These are phyloP conservation scores for Rhizophora apiculata DNA, from an alignment of 345 rosid species.

Conservation along the genomic window DNA sequence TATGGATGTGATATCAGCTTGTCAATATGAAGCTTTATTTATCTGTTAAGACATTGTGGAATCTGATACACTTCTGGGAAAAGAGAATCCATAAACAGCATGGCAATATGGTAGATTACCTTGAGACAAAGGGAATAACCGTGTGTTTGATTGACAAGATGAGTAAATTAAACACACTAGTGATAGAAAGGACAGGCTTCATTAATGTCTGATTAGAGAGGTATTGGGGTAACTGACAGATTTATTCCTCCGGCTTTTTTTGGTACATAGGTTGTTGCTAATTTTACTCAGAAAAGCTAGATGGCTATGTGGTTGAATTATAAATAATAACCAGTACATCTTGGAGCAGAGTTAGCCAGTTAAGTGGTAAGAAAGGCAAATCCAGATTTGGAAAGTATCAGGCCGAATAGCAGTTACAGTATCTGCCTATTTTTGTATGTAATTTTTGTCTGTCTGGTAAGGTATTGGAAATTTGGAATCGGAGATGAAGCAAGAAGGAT, in stretches of 20 bases:
- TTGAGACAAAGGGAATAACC: neutral
- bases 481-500: too few relatives aligned
- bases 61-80: neutral
- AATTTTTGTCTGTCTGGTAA: too few relatives aligned
- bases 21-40: neutral
- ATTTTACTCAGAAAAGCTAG: neutral
- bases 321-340: too few relatives aligned
- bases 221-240: neutral
- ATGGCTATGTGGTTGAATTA: neutral
- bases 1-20: neutral
- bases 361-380: too few relatives aligned
- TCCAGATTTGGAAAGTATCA: too few relatives aligned
- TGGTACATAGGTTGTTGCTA: neutral
- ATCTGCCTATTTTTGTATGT: too few relatives aligned
- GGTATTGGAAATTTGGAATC: too few relatives aligned
- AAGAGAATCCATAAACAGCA: neutral
- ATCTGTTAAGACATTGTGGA: neutral
- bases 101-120: neutral
- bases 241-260: neutral
- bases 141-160: too few relatives aligned
- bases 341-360: too few relatives aligned
- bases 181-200: neutral
- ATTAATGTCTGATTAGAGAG: neutral
- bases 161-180: neutral
- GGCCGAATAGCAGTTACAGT: too few relatives aligned